Evolutionary conservation across 2,329 filamentous ascomycete species (phyloP).

Genomic region (Paecilomyces dactylethromorphus): DNA sequence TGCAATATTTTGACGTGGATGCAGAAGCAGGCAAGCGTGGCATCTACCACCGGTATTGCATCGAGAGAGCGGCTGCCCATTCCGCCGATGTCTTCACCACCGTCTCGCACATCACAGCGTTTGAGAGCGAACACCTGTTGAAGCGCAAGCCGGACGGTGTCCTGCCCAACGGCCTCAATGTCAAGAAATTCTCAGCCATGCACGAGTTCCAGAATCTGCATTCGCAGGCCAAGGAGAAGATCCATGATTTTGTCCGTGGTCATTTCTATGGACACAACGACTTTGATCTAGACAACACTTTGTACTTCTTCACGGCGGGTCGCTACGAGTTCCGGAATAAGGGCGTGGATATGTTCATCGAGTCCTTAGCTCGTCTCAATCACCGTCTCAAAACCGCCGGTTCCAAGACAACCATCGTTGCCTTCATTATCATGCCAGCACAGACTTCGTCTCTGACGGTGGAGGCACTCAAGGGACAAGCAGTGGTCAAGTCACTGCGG

Average conservation of each 20-base stretch:
- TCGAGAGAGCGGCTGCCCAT: conserved; percentile 89
- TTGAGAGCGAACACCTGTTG: conserved; percentile 93
- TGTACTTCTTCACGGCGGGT: conserved; percentile 96
- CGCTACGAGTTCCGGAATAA: conserved; percentile 98
- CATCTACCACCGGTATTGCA: conserved; percentile 98
- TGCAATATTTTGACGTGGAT: conserved; percentile 94
- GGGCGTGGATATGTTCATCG: conserved; percentile 99
- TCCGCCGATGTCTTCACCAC: conserved; percentile 96
- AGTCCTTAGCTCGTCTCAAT: conserved; percentile 89
- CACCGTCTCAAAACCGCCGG: conserved; percentile 79
- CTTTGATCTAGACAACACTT: conserved; percentile 90
- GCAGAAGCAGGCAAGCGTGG: conserved; percentile 94
- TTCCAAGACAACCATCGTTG: conserved; percentile 89
- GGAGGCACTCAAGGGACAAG: conserved; percentile 91
- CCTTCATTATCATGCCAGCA: conserved; percentile 98
- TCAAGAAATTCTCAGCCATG: conserved; percentile 96
- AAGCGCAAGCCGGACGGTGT: conserved; percentile 98
- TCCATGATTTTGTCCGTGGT: conserved; percentile 94
- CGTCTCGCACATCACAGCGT: conserved; percentile 96
- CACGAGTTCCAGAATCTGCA: conserved; percentile 99
- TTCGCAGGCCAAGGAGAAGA: conserved; percentile 94
- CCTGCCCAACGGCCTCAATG: conserved; percentile 91
- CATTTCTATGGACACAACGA: conserved; percentile 99
- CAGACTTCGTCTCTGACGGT: conserved; percentile 93
- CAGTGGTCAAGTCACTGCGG: conserved; percentile 90